These are phyloP conservation scores for Nowakowskiella sp. DNA, from an alignment of 192 early-diverging fungal species.

Conservation along the genomic window DNA sequence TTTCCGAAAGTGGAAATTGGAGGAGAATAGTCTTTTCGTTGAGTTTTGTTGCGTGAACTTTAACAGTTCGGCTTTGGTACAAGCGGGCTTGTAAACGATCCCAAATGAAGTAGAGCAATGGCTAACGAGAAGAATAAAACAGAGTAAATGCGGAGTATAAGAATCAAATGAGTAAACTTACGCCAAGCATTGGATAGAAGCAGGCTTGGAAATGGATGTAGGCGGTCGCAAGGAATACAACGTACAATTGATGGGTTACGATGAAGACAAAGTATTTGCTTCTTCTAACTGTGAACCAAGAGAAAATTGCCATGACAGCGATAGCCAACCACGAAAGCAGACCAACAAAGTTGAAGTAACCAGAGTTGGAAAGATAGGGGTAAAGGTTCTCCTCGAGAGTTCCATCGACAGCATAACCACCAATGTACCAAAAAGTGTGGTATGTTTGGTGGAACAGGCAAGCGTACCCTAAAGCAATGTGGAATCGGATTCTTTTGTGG, in stretches of 20 bases:
- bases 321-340: slow-evolving; percentile 14
- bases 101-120: slow-evolving; percentile 14
- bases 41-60: no score
- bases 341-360: slow-evolving; percentile 11
- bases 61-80: not conserved
- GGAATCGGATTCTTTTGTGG: slow-evolving; percentile 6
- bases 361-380: not conserved
- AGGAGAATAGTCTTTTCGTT: no score
- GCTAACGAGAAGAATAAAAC: slow-evolving; percentile 3
- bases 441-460: not conserved
- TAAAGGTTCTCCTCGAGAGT: not conserved
- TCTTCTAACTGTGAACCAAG: slow-evolving; percentile 7
- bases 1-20: no score
- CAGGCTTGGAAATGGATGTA: slow-evolving; percentile 1
- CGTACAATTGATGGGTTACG: slow-evolving; percentile 15
- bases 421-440: slow-evolving; percentile 11
- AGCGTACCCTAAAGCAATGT: slow-evolving; percentile 13
- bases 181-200: no score
- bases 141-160: no score
- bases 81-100: slow-evolving; percentile 3
- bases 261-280: slow-evolving; percentile 9
- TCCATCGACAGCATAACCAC: slow-evolving; percentile 3
- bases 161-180: no score
- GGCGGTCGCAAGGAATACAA: slow-evolving; percentile 6
- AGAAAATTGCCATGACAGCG: slow-evolving; percentile 8